Evolutionary conservation across 2,329 filamentous ascomycete genomes (phyloP).

Genomic region (Diaporthe caulivora): DNA sequence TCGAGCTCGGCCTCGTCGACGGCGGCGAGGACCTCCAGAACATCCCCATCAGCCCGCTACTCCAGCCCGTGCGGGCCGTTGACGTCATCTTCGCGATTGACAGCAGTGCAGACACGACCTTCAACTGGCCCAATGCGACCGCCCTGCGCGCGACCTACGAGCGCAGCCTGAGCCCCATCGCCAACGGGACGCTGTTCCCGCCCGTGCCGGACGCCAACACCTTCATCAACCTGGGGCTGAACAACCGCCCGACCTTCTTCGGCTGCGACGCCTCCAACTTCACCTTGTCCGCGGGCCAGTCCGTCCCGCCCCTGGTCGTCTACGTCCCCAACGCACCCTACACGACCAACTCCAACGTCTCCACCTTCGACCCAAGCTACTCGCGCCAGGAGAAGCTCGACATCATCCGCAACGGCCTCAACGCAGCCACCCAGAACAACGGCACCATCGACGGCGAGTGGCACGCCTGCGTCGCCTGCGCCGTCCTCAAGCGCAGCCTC

Average conservation of each 20-base stretch:
- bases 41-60: slow-evolving; percentile 64
- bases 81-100: slow-evolving; percentile 76
- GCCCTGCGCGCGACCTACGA: slow-evolving; percentile 70
- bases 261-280: slow-evolving; percentile 64
- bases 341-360: slow-evolving; percentile 79
- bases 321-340: slow-evolving; percentile 93
- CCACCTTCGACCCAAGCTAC: slow-evolving; percentile 80
- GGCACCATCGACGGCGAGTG: slow-evolving; percentile 79
- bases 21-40: slow-evolving; percentile 64
- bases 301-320: slow-evolving; percentile 49
- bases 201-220: slow-evolving; percentile 66
- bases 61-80: slow-evolving; percentile 63
- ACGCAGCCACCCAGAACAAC: slow-evolving; percentile 87
- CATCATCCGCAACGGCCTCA: slow-evolving; percentile 89
- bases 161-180: slow-evolving; percentile 59
- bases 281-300: slow-evolving; percentile 39
- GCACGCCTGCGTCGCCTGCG: slow-evolving; percentile 89
- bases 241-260: slow-evolving; percentile 72
- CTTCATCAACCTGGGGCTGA: slow-evolving; percentile 70
- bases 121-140: slow-evolving; percentile 71
- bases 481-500: slow-evolving; percentile 82
- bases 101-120: slow-evolving; percentile 71
- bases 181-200: slow-evolving; percentile 69
- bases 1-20: slow-evolving; percentile 61
- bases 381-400: slow-evolving; percentile 75